Percentiles rank a stretch among this genome's conserved stretches.
Conservation (phyloP, 2,329 filamentous ascomycete genomes). For the Corniculantispora saksenae region DNA sequence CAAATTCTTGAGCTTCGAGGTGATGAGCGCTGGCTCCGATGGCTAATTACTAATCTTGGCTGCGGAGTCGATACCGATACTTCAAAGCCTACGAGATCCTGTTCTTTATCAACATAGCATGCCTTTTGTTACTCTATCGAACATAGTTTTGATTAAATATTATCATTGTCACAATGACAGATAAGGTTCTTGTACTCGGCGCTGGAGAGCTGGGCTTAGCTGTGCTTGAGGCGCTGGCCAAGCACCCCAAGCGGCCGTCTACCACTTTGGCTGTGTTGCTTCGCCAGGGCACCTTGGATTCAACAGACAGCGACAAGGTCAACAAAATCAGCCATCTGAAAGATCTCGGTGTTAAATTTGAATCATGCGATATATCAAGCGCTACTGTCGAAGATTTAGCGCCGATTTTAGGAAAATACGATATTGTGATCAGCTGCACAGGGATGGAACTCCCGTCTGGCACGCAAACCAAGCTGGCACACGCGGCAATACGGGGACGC, state of each 20-base stretch:
- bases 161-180: not conserved
- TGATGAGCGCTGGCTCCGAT: not conserved
- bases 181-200: constrained; percentile 59
- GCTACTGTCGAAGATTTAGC: constrained; percentile 41
- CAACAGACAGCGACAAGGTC: constrained; percentile 36
- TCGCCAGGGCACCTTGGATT: constrained; percentile 48
- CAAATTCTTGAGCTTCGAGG: not conserved
- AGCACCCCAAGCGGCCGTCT: constrained; percentile 42
- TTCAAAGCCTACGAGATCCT: not conserved
- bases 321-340: constrained; percentile 35
- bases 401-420: constrained; percentile 45
- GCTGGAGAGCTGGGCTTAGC: constrained; percentile 66
- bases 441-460: constrained; percentile 59
- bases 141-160: not conserved
- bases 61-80: not conserved
- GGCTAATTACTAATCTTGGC: not conserved
- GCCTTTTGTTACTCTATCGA: not conserved
- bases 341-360: constrained; percentile 40
- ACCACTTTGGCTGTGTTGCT: constrained; percentile 54
- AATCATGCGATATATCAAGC: constrained; percentile 47
- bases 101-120: no score
- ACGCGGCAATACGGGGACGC: constrained; percentile 53
- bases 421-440: constrained; percentile 60
- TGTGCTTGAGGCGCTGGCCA: constrained; percentile 52
- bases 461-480: constrained; percentile 58